Evolutionary conservation across 768 basidiomycete genomes (phyloP), one percentile per base, ranked within the genome.

Genomic region (Pleurotus pulmonarius): DNA sequence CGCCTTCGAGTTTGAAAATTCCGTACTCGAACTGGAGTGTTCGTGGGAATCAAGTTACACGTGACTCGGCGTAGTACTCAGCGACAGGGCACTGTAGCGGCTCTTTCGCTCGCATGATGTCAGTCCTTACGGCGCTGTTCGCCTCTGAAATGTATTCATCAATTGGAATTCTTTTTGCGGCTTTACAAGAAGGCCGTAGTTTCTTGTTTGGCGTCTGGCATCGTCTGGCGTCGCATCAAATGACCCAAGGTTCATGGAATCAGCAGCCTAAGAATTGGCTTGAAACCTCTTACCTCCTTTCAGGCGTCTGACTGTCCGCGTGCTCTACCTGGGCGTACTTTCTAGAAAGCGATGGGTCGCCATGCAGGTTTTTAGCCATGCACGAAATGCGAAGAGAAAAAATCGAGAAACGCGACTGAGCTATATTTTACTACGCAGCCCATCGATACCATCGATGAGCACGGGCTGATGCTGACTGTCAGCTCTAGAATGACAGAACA

Each of bases 41-140:
- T 53, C 51, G 51, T 53, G 51, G 51, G 51, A 53, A 53, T 20
- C 61, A 64, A 59, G 37, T 16, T 46, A 11, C 64, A 64, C 59
- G 64, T 63, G 61, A 45, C 25, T 51, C 56, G 29, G 29, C 29
- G 29, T 29, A 29, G 29, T 11, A 29, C 29, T 29, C 29, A 29
- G 29, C 3, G 29, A 34, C 29, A 8, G 9, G 20, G 20, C 29
- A 34, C 26, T 29, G 26, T 20, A 29, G 29, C 29, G 29, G 9
- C 29, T 34, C 29, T 34, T 34, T 34, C 11, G 29, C 29, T 26
- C 7, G 7, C 26, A 34, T 34, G 29, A 34, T 34, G 29, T 34
- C 29, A 34, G 29, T 34, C 29, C 9, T 8, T 34, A 11, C 29
- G 9, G 29, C 29, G 29, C 29, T 34, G 29, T 11, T 34, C 29